A percentile compares a stretch with the other conserved stretches of the same genome.
Conservation (phyloP, 257 asterid genomes). For the Catharanthus roseus region DNA sequence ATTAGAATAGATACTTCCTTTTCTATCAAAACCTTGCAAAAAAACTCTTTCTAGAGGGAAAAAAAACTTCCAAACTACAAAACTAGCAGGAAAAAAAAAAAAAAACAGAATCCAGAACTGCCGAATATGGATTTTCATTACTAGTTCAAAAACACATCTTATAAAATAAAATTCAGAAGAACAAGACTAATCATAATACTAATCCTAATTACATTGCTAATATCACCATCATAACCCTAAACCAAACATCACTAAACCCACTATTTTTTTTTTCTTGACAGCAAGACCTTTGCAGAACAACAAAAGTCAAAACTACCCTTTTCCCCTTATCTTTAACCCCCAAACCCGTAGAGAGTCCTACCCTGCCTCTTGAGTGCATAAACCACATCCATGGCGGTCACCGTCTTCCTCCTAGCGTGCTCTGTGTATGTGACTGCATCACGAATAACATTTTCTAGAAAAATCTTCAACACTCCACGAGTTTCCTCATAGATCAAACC, state of each 20-base stretch:
- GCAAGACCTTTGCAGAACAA: conserved; percentile 22
- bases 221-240: neutral
- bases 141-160: neutral
- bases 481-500: conserved; percentile 32
- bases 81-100: too few species aligned
- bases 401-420: conserved; percentile 35
- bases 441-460: conserved; percentile 30
- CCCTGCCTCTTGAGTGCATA: conserved; percentile 35
- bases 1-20: too few species aligned
- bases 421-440: conserved; percentile 35
- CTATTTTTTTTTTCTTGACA: conserved; percentile 24
- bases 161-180: neutral
- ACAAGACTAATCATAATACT: neutral
- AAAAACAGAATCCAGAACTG: too few species aligned
- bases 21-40: too few species aligned
- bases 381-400: conserved; percentile 35
- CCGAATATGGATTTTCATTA: too few species aligned
- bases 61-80: too few species aligned
- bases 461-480: conserved; percentile 32
- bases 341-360: conserved; percentile 29
- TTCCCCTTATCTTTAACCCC: conserved; percentile 17
- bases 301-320: conserved; percentile 15
- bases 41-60: too few species aligned
- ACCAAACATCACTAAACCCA: neutral
- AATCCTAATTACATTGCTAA: neutral